Conservation (phyloP, 108 stramenopile species). For the Nitzschia palea region DNA sequence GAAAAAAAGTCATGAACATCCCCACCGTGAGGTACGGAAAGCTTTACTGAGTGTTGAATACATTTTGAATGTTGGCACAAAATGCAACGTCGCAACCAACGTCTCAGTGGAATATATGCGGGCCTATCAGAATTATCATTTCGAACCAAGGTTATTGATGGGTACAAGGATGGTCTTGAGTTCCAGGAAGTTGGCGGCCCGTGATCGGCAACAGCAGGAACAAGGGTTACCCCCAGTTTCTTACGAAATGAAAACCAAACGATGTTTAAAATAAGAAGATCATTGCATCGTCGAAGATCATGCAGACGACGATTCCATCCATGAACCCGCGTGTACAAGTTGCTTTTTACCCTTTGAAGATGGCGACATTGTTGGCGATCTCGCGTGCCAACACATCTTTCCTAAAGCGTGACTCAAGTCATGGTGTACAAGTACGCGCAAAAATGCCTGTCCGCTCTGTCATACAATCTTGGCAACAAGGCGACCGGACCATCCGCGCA, state of each 20-base stretch:
- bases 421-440: conserved; percentile 63
- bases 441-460: conserved; percentile 77
- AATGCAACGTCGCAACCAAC: too few relatives aligned
- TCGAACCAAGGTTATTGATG: too few relatives aligned
- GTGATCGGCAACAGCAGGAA: too few relatives aligned
- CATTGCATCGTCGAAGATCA: neutral
- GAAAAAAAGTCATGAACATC: too few relatives aligned
- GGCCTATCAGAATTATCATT: too few relatives aligned
- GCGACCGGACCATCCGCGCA: too few relatives aligned
- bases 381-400: conserved; percentile 64
- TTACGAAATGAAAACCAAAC: conserved; percentile 15
- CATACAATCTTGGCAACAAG: conserved; percentile 11
- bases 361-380: conserved; percentile 69
- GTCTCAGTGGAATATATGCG: too few relatives aligned
- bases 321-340: conserved; percentile 54
- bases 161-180: too few relatives aligned
- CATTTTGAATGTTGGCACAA: too few relatives aligned
- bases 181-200: too few relatives aligned
- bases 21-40: too few relatives aligned
- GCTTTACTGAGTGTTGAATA: too few relatives aligned
- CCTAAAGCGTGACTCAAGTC: conserved; percentile 67
- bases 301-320: neutral
- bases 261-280: neutral
- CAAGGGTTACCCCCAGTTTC: conserved; percentile 13
- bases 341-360: conserved; percentile 63